Evolutionary conservation across 1,284 basidiomycete genomes (phyloP).

Genomic region (Stereum hirsutum): DNA sequence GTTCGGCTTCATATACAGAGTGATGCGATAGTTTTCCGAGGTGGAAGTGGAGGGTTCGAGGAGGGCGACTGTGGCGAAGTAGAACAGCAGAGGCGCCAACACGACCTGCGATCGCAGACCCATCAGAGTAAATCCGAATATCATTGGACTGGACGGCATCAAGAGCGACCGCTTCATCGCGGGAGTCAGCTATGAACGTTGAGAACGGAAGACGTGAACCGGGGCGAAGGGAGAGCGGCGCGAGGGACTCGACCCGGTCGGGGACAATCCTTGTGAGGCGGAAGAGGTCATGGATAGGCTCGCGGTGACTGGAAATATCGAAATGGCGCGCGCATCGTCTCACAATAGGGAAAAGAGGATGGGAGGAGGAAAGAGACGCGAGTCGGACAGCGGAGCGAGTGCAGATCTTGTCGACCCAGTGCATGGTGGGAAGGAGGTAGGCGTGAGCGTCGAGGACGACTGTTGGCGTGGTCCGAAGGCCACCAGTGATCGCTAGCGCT

Average conservation of each 20-base stretch:
- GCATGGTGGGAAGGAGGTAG: neutral
- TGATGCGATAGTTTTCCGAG: neutral
- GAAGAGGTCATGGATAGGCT: neutral
- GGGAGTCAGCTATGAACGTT: neutral
- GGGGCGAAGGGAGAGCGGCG: neutral
- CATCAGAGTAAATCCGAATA: neutral
- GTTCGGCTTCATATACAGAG: slow-evolving; percentile 2
- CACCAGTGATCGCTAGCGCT: neutral
- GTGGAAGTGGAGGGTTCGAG: neutral
- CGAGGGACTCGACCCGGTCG: neutral
- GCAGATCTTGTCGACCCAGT: neutral
- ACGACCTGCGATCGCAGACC: neutral
- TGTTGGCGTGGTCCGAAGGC: neutral
- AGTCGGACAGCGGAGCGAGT: neutral
- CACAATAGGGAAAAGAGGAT: neutral
- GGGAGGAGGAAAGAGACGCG: neutral
- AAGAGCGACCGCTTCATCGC: too few species aligned
- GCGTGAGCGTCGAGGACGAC: neutral
- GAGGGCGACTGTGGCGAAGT: neutral
- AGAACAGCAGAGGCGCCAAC: neutral
- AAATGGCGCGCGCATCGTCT: neutral
- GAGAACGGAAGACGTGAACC: neutral
- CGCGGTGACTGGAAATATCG: neutral
- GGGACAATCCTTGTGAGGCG: neutral
- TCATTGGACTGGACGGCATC: too few species aligned